Conservation (phyloP, 305 asterid genomes). For the Ajuga reptans region DNA sequence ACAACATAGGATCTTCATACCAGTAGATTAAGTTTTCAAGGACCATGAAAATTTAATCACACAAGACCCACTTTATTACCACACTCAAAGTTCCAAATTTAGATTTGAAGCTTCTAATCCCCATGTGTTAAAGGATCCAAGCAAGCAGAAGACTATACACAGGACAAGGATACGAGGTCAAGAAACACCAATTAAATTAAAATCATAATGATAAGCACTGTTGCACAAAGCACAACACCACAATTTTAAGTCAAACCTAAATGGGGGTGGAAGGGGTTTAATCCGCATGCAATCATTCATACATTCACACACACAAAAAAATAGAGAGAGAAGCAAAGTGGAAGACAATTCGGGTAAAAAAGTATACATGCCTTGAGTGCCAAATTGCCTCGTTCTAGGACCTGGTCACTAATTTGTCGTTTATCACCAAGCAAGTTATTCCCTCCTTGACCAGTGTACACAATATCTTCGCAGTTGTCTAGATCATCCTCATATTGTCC, state of each 20-base stretch:
- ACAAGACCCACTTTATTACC: neutral
- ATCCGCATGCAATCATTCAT: neutral
- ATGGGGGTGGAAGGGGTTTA: no score
- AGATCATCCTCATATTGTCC: slow-evolving; percentile 90
- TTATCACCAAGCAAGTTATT: slow-evolving; percentile 65
- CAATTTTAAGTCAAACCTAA: neutral
- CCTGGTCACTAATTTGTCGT: slow-evolving; percentile 67
- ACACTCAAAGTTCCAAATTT: neutral
- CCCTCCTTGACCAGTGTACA: slow-evolving; percentile 96
- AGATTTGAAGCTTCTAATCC: neutral
- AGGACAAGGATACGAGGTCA: neutral
- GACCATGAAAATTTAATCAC: neutral
- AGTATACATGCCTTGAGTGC: slow-evolving; percentile 56
- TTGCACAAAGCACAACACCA: neutral
- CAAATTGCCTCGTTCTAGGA: slow-evolving; percentile 59
- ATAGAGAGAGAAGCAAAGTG: neutral
- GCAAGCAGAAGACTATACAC: no score
- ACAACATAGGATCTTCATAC: neutral
- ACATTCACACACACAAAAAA: neutral
- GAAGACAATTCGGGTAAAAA: neutral
- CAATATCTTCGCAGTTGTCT: slow-evolving; percentile 67
- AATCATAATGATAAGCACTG: neutral
- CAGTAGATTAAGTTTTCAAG: neutral
- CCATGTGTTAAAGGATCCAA: neutral
- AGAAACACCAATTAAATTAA: neutral